Evolutionary conservation across 176 grass and related monocot species (phyloP), one percentile per base, ranked within the genome.

Genomic region (Eremochloa ophiuroides): DNA sequence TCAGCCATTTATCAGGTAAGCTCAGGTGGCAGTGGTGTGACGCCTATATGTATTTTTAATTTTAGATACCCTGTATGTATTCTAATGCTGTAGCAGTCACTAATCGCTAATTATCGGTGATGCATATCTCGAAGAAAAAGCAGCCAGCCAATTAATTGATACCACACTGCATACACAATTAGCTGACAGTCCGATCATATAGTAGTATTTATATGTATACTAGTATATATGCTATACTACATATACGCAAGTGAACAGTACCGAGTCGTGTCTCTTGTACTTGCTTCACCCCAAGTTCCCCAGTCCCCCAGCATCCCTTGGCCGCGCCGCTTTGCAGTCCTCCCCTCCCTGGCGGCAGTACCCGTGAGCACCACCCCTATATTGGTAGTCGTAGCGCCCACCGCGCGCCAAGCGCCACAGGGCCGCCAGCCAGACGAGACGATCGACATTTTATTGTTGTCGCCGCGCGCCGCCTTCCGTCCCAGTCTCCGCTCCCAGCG

Each of bases 251-350:
- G 65, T 18, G 31, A 87, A 47, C 31, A 67, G 31, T 34, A 65
- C 26, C 26, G 27, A 26, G 69, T 68, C 14, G 17, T 34, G 48
- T 85, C 83, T 71, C 15, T 56, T 71, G 51, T 86, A 64, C 82
- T 85, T 58, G n/a, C 61, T 62, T 25, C 14, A 6, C 61, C 48
- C 38, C 20, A 2, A 34, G 33, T 34, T 34, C 33, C 33, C 34
- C 34, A 35, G 34, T 35, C 34, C 34, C 34, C 1, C 34, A 35
- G 4, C 34, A 35, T 35, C 42, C 53, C 16, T 59, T 50, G 29
- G 68, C 42, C 50, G 60, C 44, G 62, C 46, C 64, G 66, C 67
- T 51, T 71, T 78, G 39, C n/a, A 37, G 14, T 23, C n/a, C n/a
- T n/a, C n/a, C n/a, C n/a, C n/a, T n/a, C n/a, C n/a, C n/a, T n/a